Evolutionary conservation across 129 eudicot species (phyloP).

Genomic region (Saussurea involucrata): DNA sequence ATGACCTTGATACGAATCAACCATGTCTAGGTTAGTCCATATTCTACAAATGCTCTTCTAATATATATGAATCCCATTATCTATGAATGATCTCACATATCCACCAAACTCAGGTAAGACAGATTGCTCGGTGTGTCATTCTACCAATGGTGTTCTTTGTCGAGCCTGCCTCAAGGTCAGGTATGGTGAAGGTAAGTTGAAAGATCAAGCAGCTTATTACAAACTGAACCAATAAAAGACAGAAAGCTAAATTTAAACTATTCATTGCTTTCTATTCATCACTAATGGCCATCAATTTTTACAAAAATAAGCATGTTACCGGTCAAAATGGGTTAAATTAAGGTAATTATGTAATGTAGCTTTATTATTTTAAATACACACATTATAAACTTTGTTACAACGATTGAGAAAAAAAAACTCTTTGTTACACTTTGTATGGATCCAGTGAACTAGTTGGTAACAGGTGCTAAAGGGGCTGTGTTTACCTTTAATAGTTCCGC

Average conservation of each 20-base stretch:
- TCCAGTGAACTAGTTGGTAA: too few species aligned
- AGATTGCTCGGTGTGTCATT: constrained; percentile 76
- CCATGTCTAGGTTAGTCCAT: constrained; percentile 61
- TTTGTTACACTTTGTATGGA: too few species aligned
- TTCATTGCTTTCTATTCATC: not conserved
- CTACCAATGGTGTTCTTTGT: constrained; percentile 60
- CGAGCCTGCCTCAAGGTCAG: constrained; percentile 77
- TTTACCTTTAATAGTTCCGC: too few species aligned
- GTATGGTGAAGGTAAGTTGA: constrained; percentile 68
- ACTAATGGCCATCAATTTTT: not conserved
- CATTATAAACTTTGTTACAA: too few species aligned
- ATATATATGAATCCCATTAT: not conserved
- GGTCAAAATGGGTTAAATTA: too few species aligned
- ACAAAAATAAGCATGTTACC: too few species aligned
- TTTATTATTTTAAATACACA: not conserved
- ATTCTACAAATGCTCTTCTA: not conserved
- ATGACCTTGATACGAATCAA: constrained; percentile 47
- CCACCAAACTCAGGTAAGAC: constrained; percentile 53
- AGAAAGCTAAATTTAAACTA: not conserved
- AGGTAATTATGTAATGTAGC: too few species aligned
- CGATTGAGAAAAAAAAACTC: too few species aligned
- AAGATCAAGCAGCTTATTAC: not conserved
- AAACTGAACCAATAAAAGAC: not conserved
- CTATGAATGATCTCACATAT: not conserved
- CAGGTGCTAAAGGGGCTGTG: too few species aligned